Conservation (phyloP, 257 asterid species). For the Solanum tarapatanum region DNA sequence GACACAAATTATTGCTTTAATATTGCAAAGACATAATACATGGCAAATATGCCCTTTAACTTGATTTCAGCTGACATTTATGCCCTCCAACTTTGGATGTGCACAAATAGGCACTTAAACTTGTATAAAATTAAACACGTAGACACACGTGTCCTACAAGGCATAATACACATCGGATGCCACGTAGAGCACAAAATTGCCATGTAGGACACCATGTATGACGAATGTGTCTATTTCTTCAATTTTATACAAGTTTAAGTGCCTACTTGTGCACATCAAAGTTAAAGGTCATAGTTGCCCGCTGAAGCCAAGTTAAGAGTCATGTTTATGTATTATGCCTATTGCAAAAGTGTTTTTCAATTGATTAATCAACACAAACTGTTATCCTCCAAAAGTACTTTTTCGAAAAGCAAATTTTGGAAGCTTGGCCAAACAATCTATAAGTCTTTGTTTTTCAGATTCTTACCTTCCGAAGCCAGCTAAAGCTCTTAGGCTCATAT, state of each 20-base stretch:
- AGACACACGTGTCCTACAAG: fast-evolving
- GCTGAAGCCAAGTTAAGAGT: neutral
- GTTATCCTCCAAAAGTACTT: neutral
- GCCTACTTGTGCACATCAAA: neutral
- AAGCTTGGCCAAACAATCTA: neutral
- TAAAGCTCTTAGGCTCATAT: slow-evolving; percentile 52
- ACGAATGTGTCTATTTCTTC: too few relatives aligned
- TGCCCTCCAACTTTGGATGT: neutral
- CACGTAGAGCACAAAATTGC: too few relatives aligned
- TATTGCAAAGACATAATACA: neutral
- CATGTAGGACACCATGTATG: too few relatives aligned
- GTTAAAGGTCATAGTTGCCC: neutral
- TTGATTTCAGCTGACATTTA: neutral
- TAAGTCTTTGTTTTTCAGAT: neutral
- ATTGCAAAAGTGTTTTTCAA: neutral
- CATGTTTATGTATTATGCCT: neutral
- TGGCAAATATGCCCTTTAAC: neutral
- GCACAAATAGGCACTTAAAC: neutral
- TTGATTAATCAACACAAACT: neutral
- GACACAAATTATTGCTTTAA: neutral
- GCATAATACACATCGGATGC: neutral
- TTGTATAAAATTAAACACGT: neutral
- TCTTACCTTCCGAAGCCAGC: slow-evolving; percentile 67
- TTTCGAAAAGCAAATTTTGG: neutral
- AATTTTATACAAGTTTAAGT: too few relatives aligned